Evolutionary conservation across 129 eudicot genomes (phyloP), one percentile per base, ranked within the genome.

Genomic region (Tagetes erecta): DNA sequence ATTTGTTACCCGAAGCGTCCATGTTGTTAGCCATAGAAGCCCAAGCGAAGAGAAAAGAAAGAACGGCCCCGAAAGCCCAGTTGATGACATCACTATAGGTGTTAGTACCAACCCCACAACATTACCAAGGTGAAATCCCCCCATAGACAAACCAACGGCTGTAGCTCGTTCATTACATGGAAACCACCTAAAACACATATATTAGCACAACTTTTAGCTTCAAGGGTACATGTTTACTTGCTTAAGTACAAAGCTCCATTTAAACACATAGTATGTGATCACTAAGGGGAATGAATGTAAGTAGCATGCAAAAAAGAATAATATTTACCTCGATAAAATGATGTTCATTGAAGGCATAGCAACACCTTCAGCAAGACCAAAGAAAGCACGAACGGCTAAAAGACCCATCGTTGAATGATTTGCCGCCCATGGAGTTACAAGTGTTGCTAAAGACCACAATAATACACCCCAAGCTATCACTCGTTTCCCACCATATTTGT

Each of bases 81-180:
- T 56, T 0, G 96, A 83, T 3, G 93, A 74, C 93, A 94, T 90
- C 35, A 84, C 56, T 6, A 88, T 38, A 8, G 99, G 99, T 20
- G 97, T 82, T 35, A 91, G 72, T 44, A 91, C 80, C 60, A 94
- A 81, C 11, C 99, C 99, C 69, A 91, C 89, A 30, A 94, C 99
- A 51, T 94, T 94, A 60, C 99, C 99, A 34, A 94, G 92, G 71
- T 94, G 99, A 78, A 94, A 94, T 52, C 99, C 99, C n/a, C 96
- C 99, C 99, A 94, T 94, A 12, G 99, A 91, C 67, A 94, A 50
- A 67, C 97, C 99, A 50, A 94, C 97, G 1, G 99, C 99, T 1
- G 97, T 91, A 0, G 99, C 97, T 73, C 99, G 75, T 79, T 94
- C 99, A 53, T 94, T 70, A 75, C 76, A 78, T n/a, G 99, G 99